Conservation (phyloP, 192 early-diverging fungal genomes). For the Coemansia sp. region DNA sequence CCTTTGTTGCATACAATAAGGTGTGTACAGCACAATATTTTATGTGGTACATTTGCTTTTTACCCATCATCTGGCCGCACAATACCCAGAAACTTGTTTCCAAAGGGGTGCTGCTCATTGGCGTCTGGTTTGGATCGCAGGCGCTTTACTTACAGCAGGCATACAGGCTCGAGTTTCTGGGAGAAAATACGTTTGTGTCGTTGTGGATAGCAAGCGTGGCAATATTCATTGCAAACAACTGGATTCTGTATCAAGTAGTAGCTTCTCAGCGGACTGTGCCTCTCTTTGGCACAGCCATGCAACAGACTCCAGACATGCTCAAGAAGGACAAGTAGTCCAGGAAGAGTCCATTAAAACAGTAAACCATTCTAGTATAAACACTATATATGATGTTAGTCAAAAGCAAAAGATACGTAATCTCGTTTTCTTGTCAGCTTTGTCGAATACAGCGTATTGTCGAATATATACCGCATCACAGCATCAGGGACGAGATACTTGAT, state of each 20-base stretch:
- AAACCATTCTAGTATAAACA: background rate
- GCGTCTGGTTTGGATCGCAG: slow-evolving; percentile 75
- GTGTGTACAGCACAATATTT: slow-evolving; percentile 98
- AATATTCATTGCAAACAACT: slow-evolving; percentile 74
- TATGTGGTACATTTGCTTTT: slow-evolving; percentile 97
- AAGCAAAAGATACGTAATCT: slow-evolving; percentile 54
- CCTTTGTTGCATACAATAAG: slow-evolving; percentile 96
- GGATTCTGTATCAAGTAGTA: slow-evolving; percentile 62
- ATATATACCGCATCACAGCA: slow-evolving; percentile 88
- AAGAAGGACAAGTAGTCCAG: slow-evolving; percentile 11
- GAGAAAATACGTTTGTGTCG: slow-evolving; percentile 73
- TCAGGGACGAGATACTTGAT: slow-evolving; percentile 94
- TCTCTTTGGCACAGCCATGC: slow-evolving; percentile 8
- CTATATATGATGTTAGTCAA: slow-evolving; percentile 36
- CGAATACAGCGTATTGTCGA: slow-evolving; percentile 73
- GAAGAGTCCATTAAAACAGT: background rate
- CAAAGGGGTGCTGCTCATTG: slow-evolving; percentile 58
- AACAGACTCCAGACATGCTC: background rate
- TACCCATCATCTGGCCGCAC: slow-evolving; percentile 82
- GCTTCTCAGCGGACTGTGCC: slow-evolving; percentile 31
- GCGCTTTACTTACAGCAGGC: slow-evolving; percentile 84
- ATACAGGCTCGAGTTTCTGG: slow-evolving; percentile 86
- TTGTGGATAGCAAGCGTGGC: slow-evolving; percentile 72
- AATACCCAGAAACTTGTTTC: slow-evolving; percentile 52
- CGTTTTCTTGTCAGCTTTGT: slow-evolving; percentile 55